Evolutionary conservation across 208 protist species (phyloP), one percentile per base, ranked within the genome.

Genomic region (Trypanosoma cruzi): DNA sequence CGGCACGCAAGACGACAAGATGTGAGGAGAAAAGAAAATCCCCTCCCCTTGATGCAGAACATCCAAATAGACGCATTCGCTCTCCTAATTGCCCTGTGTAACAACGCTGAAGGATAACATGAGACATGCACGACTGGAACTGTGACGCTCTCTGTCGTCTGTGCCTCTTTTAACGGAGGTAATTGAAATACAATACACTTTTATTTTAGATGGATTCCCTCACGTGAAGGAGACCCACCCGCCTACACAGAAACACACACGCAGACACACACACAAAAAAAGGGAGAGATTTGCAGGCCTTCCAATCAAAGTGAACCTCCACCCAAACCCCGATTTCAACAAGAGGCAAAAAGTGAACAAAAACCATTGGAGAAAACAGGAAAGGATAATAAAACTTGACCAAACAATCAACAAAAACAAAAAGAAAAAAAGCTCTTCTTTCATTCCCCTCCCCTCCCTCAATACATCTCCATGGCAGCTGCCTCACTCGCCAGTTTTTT

Each of bases 401-500:
- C 1, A 44, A 14, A 4, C 40, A 2, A 40, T 40, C 7, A 11
- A 11, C 7, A 11, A 40, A 40, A 44, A 44, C 10, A 44, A 16
- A 44, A 32, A n/a, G 1, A 52, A 34, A 28, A 36, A 64, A 52
- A 24, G 24, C 4, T 16, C 29, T 72, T 64, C 57, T 20, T 64
- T 48, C 20, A 4, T 49, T 20, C 11, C 16, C 20, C 16, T 18
- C 48, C 48, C 7, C 22, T 26, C 16, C 20, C 11, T 52, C 3
- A n/a, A 52, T 52, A 62, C 50, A 65, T 55, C 36, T 64, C 54
- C 60, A 48, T 18, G 4, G 55, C 29, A 18, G 54, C 34, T 0
- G 70, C 71, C 37, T 81, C 75, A 29, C 37, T 71, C 26, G 56
- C 48, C 32, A 92, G 53, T 68, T 87, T 89, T 34, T 74, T 68